Percentiles rank a stretch among this genome's conserved stretches.
Evolutionary conservation across 2,329 filamentous ascomycete genomes (phyloP).

Genomic region (Trichoderma sp.): DNA sequence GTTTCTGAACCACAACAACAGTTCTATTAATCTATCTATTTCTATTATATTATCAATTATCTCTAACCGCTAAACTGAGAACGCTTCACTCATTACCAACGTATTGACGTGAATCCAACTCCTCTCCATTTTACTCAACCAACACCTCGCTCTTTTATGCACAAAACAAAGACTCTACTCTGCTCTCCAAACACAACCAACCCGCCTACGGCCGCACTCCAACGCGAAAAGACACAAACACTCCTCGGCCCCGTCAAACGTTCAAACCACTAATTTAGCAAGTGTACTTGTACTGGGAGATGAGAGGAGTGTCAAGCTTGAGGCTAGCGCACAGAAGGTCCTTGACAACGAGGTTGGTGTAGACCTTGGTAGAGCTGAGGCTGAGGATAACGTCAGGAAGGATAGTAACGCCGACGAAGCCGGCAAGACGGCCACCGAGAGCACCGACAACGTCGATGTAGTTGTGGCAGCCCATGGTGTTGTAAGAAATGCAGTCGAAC

Average conservation of each 20-base stretch:
- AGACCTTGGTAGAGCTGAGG: slow-evolving; percentile 35
- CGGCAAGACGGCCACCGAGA: slow-evolving; percentile 35
- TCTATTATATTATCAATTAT: slow-evolving; percentile 21
- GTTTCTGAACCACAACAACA: not conserved
- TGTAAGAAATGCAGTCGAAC: slow-evolving; percentile 46
- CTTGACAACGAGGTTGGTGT: slow-evolving; percentile 38
- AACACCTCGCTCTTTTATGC: slow-evolving; percentile 24
- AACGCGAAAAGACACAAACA: not conserved
- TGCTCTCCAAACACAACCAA: not conserved
- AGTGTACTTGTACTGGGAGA: slow-evolving; percentile 42
- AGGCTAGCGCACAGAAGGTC: slow-evolving; percentile 43
- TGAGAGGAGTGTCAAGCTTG: slow-evolving; percentile 38
- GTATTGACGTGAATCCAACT: slow-evolving; percentile 19
- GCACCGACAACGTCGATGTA: slow-evolving; percentile 40
- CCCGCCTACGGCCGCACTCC: not conserved
- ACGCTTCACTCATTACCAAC: slow-evolving; percentile 20
- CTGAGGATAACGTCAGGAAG: slow-evolving; percentile 40
- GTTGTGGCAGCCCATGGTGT: slow-evolving; percentile 46
- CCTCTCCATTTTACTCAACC: slow-evolving; percentile 2
- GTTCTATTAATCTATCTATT: slow-evolving; percentile 11
- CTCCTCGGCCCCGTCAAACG: not conserved
- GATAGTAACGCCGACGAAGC: slow-evolving; percentile 41
- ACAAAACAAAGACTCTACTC: not conserved
- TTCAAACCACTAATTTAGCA: slow-evolving; percentile 32
- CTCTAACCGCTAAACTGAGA: slow-evolving; percentile 14